phyloP scores from a whole-genome alignment of 257 asterid species.

The Paulownia fortunei region DNA sequence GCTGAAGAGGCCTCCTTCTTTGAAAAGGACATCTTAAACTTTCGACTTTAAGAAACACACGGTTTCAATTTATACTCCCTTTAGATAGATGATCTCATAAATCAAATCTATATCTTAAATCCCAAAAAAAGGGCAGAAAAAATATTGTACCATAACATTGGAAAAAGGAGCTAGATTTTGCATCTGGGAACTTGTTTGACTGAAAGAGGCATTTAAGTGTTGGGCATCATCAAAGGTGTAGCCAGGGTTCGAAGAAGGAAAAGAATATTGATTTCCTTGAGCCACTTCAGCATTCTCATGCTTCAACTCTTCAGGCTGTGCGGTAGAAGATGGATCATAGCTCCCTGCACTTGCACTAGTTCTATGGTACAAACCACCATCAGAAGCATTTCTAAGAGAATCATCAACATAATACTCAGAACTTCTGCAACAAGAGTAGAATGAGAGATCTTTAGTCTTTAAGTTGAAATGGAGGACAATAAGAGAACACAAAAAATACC shows the following conservation, averaged over 20 bases:
- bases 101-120: neutral
- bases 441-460: neutral
- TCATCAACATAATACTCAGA: constrained; percentile 78
- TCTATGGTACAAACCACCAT: constrained; percentile 72
- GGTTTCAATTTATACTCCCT: neutral
- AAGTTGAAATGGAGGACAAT: neutral
- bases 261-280: constrained; percentile 69
- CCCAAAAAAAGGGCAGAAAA: constrained; percentile 1
- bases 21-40: constrained; percentile 20
- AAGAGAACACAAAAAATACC: neutral
- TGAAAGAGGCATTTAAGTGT: constrained; percentile 53
- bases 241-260: constrained; percentile 64
- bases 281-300: constrained; percentile 67
- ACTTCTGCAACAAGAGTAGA: constrained; percentile 57
- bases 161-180: constrained; percentile 65
- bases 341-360: constrained; percentile 55
- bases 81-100: neutral
- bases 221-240: constrained; percentile 64
- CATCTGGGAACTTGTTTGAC: constrained; percentile 60
- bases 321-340: constrained; percentile 65
- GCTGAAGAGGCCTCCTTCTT: neutral
- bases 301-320: constrained; percentile 75
- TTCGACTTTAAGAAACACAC: neutral
- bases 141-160: constrained; percentile 61
- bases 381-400: constrained; percentile 68